These are phyloP conservation scores for Ettlia oleoabundans DNA, from an alignment of 139 green algal genomes.

Conservation along the genomic window DNA sequence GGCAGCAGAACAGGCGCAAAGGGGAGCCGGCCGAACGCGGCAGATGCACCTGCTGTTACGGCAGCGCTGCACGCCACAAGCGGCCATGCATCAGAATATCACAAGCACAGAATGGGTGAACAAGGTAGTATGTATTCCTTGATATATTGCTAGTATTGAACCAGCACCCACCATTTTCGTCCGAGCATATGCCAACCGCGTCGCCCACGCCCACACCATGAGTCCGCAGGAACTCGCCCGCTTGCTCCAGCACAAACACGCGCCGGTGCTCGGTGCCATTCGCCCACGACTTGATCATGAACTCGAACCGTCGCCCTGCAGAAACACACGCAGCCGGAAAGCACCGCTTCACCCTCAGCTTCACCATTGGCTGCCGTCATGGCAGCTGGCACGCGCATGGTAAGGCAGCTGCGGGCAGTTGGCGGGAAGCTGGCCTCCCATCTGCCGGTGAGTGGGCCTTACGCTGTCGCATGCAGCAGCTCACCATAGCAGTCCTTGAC, in stretches of 20 bases:
- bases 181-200: slow-evolving; percentile 64
- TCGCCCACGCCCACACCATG: slow-evolving; percentile 62
- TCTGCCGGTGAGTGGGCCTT: too few relatives aligned
- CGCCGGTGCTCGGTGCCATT: slow-evolving; percentile 76
- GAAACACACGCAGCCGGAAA: not conserved
- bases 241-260: slow-evolving; percentile 81
- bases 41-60: too few relatives aligned
- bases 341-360: too few relatives aligned
- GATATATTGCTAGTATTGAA: too few relatives aligned
- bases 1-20: not conserved
- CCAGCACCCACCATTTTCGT: slow-evolving; percentile 43
- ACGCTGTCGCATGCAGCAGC: not conserved
- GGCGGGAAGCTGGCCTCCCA: not conserved
- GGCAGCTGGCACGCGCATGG: not conserved
- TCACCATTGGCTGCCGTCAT: too few relatives aligned
- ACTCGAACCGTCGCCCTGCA: slow-evolving; percentile 43
- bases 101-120: too few relatives aligned
- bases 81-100: not conserved
- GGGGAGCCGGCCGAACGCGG: too few relatives aligned
- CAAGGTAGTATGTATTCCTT: too few relatives aligned
- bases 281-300: slow-evolving; percentile 76
- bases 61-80: not conserved
- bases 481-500: slow-evolving; percentile 40
- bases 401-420: not conserved
- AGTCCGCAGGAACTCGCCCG: slow-evolving; percentile 49